Base-by-base conservation (phyloP, 2,329 filamentous ascomycete species). In the Sordariomycetes sp. region DNA sequence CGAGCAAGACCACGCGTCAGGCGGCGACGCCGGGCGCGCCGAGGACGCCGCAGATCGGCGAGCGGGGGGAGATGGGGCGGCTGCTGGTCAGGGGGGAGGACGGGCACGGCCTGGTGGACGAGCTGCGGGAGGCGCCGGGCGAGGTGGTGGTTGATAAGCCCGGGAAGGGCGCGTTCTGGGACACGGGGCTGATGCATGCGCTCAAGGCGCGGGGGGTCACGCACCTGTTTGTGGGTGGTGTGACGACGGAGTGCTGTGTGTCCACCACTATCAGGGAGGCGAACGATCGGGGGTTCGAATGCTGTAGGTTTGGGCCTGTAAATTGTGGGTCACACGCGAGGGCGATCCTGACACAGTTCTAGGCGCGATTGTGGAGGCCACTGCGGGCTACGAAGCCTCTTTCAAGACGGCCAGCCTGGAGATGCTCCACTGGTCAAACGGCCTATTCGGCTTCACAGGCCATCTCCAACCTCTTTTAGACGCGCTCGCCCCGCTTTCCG, bases 81-180 rank as follows among this genome's bases (percentile, higher is more conserved):
- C 67, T 81, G 7, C 69, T 83, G 2, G 73, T 79, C 74, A 82
- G 50, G 71, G 82, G 22, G 76, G 80, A 64, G 79, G 80, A 32
- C 8, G 28, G 28, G 28, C 28, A 32, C 28, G 28, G 8, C 8
- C 8, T 32, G 28, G 8, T 32, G 4, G 28, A 32, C 4, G 28
- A 32, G 62, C 69, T 83, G 50, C 70, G 69, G 54, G 79, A 79
- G 1, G 63, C 73, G 40, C 74, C 78, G 2, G 75, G 74, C 16
- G 80, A 83, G 65, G 68, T 76, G 1, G 73, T 83, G 3, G 76
- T 84, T 52, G 80, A 83, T 65, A 83, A 82, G 66, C 77, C 78
- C 2, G 80, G 80, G 10, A 83, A 83, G 64, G 80, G 81, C 16
- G 77, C 77, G 2, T 84, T 82, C 64, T 84, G 79, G 78, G 75